phyloP scores from a whole-genome alignment of 352 stramenopile species.

The Globisporangium spinosum region DNA sequence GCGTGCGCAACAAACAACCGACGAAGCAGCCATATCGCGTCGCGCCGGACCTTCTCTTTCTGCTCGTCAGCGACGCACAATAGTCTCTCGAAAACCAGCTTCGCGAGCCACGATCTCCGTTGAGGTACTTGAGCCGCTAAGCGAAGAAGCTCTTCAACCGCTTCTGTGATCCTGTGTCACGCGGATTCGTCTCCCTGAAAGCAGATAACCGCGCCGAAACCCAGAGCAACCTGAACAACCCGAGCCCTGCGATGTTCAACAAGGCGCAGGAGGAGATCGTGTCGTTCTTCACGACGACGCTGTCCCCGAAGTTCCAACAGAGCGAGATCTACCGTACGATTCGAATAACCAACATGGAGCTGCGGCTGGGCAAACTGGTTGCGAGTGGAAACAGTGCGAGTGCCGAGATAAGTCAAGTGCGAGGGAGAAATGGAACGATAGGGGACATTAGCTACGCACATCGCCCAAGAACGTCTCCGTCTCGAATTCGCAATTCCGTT shows the following conservation, averaged over 20 bases:
- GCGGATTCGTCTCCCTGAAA: slow-evolving; percentile 49
- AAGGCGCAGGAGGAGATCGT: slow-evolving; percentile 69
- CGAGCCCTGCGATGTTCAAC: slow-evolving; percentile 66
- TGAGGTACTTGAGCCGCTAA: slow-evolving; percentile 40
- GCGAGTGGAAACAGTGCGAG: slow-evolving; percentile 20
- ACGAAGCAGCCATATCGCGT: slow-evolving; percentile 47
- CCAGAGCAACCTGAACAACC: slow-evolving; percentile 28
- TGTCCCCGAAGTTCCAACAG: slow-evolving; percentile 76
- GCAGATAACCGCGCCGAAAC: slow-evolving; percentile 31
- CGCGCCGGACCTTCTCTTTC: slow-evolving; percentile 50
- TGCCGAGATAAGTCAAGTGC: slow-evolving; percentile 2
- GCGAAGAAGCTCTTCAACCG: slow-evolving; percentile 62
- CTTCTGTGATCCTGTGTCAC: slow-evolving; percentile 59
- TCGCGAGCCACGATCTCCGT: slow-evolving; percentile 40
- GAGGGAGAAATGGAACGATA: background rate
- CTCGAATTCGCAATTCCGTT: background rate
- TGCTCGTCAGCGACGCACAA: slow-evolving; percentile 52
- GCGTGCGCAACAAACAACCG: slow-evolving; percentile 62
- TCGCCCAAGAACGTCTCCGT: slow-evolving; percentile 7
- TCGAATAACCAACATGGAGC: slow-evolving; percentile 33
- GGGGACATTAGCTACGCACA: background rate
- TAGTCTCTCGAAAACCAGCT: slow-evolving; percentile 48
- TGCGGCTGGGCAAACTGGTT: slow-evolving; percentile 22
- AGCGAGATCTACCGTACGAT: slow-evolving; percentile 62
- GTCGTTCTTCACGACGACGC: slow-evolving; percentile 52